Conservation (phyloP, 306 rosid species). For the Fragaria ananassa region DNA sequence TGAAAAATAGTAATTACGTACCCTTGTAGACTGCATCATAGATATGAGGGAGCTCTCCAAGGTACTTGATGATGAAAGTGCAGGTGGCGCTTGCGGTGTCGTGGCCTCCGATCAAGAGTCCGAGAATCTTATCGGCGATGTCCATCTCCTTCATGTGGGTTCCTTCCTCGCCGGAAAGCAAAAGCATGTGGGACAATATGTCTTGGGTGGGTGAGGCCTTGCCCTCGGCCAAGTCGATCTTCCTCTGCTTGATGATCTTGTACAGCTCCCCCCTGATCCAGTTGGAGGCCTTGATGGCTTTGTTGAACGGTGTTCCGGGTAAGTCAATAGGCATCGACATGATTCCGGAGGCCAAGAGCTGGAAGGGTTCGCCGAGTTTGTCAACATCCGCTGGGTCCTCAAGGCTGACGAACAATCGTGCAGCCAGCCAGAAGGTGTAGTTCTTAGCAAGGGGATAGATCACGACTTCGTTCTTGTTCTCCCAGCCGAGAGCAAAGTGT, state of each 20-base stretch:
- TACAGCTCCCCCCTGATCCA: slow-evolving; percentile 54
- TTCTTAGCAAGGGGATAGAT: slow-evolving; percentile 61
- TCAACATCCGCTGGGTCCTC: slow-evolving; percentile 51
- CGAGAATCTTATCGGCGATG: slow-evolving; percentile 84
- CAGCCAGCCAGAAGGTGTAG: slow-evolving; percentile 74
- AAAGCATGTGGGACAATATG: slow-evolving; percentile 81
- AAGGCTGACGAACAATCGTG: slow-evolving; percentile 62
- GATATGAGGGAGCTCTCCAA: slow-evolving; percentile 74
- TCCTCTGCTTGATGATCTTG: slow-evolving; percentile 57
- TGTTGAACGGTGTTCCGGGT: slow-evolving; percentile 72
- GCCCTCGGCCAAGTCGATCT: slow-evolving; percentile 51
- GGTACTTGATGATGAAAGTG: slow-evolving; percentile 80
- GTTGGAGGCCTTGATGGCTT: slow-evolving; percentile 56
- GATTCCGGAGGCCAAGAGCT: slow-evolving; percentile 46
- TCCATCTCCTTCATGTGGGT: slow-evolving; percentile 48
- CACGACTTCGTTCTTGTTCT: slow-evolving; percentile 41
- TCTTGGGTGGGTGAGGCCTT: slow-evolving; percentile 62
- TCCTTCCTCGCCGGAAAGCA: slow-evolving; percentile 46
- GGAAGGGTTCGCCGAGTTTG: slow-evolving; percentile 48
- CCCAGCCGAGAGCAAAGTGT: slow-evolving; percentile 63
- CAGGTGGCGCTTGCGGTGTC: slow-evolving; percentile 87
- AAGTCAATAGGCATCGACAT: slow-evolving; percentile 69
- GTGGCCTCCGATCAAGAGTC: slow-evolving; percentile 80
- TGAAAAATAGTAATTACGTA: not conserved
- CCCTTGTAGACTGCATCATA: slow-evolving; percentile 63